Base-by-base conservation (phyloP, 2,329 filamentous ascomycete species). In the Sclerotinia spermophila region DNA sequence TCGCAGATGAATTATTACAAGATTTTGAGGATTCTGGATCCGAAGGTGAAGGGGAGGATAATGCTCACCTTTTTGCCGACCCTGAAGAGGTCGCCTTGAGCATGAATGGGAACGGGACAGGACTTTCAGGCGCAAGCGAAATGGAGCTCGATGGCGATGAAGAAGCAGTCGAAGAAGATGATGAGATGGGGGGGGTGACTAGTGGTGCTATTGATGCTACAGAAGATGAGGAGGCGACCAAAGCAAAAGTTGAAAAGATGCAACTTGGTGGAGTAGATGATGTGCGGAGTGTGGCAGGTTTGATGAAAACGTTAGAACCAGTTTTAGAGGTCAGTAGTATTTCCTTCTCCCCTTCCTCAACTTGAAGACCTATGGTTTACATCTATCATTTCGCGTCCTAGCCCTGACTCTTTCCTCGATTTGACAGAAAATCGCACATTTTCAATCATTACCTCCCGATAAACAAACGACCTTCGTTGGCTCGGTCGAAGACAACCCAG, bases 1-100 rank as follows among this genome's bases (percentile, higher is more conserved):
- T 96, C 74, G 95, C 93, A 73, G 94, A 98, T 78, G 95, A 98
- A 80, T 87, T 99, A 17, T 86, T 98, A 76, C 92, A 96, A 78
- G 93, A 97, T 80, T 96, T 97, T 74, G 93, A 94, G 77, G 93
- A 96, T 78, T 92, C 90, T 8, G 93, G 90, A 67, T 93, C 93
- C 67, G 92, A 96, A 76, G 88, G 86, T 51, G 90, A 90, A 73
- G 87, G 88, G 48, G 84, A 87, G 44, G 84, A 87, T 71, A 83
- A 86, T 67, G 83, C 84, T 72, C 79, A 78, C 44, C 78, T 82
- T 40, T 82, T 85, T 74, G 76, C 79, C 48, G 76, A 81, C 71
- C 81, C 84, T 55, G 81, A 82, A 67, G 80, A 82, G 42, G 78
- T 82, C 27, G 79, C 81, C 69, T 74, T 79, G 66, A 78, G 78